Base-by-base conservation (phyloP, 495 filamentous ascomycete genomes). In the Glonium stellatum region DNA sequence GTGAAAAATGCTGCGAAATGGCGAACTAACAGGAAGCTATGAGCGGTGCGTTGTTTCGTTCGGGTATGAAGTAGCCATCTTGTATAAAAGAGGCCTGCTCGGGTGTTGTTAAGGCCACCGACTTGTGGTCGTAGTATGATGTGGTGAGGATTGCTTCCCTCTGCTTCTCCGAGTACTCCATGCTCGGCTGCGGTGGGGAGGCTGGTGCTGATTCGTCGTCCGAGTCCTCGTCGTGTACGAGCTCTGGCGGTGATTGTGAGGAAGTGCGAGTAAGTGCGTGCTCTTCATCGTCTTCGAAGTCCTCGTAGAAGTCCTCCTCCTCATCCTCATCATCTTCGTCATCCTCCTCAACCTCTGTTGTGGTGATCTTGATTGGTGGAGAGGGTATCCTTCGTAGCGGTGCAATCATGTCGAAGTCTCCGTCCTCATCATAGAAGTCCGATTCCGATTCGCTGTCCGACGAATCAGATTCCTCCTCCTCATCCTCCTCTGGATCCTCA, bases 201-300 rank as follows among this genome's bases (percentile, higher is more conserved):
- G 87, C 84, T 35, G 92, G 91, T 79, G 89, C 87, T 36, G 83
- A 78, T 56, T 87, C 85, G 59, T 88, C 85, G 49, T 88, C 85
- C 0, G 86, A 88, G 64, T 88, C 86, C 62, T 85, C 83, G 66
- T 88, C 81, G 68, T 81, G 78, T 34, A 87, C 79, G 64, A 96
- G 83, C 74, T 92, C 90, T 37, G 91, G 90, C 64, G 89, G 85
- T 54, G 84, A 81, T 67, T 84, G 80, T 70, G 84, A 81, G 61
- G 87, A 84, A 5, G 65, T 56, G 53, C 87, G 84, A 47, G 83
- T 87, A 54, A 96, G 80, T 42, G 84, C 80, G 62, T 91, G 83
- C 55, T 82, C 76, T 22, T 80, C 82, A 54, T 84, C 76, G 54
- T 84, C 79, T 37, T 87, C 79, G 46, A 80, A 82, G 73, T 89